A percentile compares a stretch with the other conserved stretches of the same genome.
phyloP scores from a whole-genome alignment of 1,284 basidiomycete species.

The Puccinia hordei region DNA sequence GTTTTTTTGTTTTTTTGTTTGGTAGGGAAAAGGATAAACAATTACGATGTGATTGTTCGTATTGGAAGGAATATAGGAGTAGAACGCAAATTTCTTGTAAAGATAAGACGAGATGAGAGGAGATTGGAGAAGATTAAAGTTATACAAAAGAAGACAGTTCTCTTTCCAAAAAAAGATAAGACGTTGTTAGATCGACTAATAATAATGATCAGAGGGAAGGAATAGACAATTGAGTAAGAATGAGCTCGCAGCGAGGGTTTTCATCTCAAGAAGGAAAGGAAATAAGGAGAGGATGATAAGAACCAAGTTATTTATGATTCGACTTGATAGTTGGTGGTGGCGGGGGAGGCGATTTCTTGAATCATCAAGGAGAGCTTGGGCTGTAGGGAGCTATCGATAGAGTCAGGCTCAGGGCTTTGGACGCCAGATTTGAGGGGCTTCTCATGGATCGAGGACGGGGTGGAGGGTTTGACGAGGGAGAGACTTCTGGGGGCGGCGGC shows the following conservation, averaged over 20 bases:
- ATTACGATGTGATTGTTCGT: too few species aligned
- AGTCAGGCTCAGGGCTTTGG: too few species aligned
- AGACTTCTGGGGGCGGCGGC: constrained; percentile 32
- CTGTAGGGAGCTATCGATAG: neutral
- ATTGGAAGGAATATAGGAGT: too few species aligned
- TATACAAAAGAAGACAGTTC: neutral
- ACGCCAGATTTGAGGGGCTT: neutral
- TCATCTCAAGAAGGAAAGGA: constrained; percentile 1
- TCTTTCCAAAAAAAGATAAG: neutral
- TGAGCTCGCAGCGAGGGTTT: neutral
- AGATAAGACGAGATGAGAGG: too few species aligned
- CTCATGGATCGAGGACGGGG: neutral
- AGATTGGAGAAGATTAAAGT: neutral
- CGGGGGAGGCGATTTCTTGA: neutral
- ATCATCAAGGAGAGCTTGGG: constrained; percentile 12
- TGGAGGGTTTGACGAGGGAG: neutral
- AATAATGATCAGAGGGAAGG: neutral
- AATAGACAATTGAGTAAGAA: neutral
- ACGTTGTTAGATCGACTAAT: neutral
- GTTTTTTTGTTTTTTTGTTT: too few species aligned
- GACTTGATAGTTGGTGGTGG: neutral
- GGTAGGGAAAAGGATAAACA: too few species aligned
- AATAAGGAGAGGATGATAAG: neutral
- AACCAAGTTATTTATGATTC: neutral
- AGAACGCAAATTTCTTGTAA: too few species aligned